Percentiles rank a stretch among this genome's conserved stretches.
Conservation (phyloP, 2,329 filamentous ascomycete species). For the Fusarium azukiicola region DNA sequence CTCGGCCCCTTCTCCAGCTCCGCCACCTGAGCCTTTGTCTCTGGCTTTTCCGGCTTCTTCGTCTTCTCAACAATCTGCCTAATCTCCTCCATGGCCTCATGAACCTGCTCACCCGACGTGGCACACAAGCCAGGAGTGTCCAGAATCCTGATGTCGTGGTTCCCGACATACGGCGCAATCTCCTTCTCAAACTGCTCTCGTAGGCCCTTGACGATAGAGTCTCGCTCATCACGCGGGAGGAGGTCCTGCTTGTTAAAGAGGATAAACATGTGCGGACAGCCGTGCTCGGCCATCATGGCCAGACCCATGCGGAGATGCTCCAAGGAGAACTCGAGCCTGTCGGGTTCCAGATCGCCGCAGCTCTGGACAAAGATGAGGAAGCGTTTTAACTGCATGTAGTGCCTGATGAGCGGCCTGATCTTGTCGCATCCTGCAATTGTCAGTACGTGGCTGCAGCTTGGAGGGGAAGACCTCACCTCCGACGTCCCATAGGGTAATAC, state of each 20-base stretch:
- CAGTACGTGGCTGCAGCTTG: not conserved
- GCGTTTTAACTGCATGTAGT: constrained; percentile 53
- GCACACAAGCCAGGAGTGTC: constrained; percentile 51
- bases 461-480: constrained; percentile 52
- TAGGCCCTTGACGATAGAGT: constrained; percentile 39
- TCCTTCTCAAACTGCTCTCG: constrained; percentile 38
- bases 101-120: constrained; percentile 32
- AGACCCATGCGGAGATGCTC: constrained; percentile 53
- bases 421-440: constrained; percentile 51
- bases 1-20: constrained; percentile 35
- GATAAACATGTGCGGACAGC: constrained; percentile 53
- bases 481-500: constrained; percentile 55
- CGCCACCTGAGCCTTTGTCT: constrained; percentile 25
- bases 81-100: constrained; percentile 44
- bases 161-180: constrained; percentile 29
- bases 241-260: constrained; percentile 60
- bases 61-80: constrained; percentile 35
- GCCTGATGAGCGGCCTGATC: constrained; percentile 53
- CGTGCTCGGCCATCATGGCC: constrained; percentile 43
- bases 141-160: constrained; percentile 45
- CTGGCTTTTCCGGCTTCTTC: not conserved
- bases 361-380: constrained; percentile 57
- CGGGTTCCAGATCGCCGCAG: constrained; percentile 50
- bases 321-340: constrained; percentile 51
- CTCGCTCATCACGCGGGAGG: constrained; percentile 42